Evolutionary conservation across 2,329 filamentous ascomycete genomes (phyloP).

Genomic region (Fusarium fujikuroi): DNA sequence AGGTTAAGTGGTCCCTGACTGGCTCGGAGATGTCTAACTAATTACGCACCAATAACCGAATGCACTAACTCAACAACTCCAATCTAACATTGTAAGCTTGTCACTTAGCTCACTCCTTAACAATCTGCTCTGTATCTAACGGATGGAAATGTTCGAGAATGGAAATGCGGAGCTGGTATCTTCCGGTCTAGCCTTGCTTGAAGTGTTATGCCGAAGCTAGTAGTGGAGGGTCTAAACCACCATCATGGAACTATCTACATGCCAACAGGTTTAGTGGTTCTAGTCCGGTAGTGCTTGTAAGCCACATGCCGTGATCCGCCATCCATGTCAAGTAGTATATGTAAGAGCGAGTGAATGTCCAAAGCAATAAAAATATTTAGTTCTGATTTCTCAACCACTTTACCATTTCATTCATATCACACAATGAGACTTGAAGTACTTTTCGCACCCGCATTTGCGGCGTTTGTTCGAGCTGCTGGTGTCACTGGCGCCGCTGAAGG

Average conservation of each 20-base stretch:
- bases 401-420: background rate
- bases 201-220: background rate
- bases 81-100: background rate
- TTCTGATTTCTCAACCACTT: background rate
- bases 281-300: background rate
- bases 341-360: background rate
- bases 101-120: background rate
- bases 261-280: background rate
- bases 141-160: background rate
- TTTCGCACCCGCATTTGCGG: background rate
- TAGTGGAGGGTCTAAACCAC: background rate
- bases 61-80: background rate
- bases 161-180: background rate
- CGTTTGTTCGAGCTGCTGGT: background rate
- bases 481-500: constrained; percentile 47
- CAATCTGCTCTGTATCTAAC: background rate
- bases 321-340: background rate
- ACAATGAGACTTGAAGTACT: background rate
- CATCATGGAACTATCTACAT: background rate
- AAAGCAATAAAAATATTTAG: background rate
- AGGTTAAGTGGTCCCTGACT: background rate
- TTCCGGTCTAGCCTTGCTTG: background rate
- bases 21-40: background rate
- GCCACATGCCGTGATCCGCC: background rate
- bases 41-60: background rate